phyloP scores from a whole-genome alignment of 176 grass and related monocot species.

The Chloris gayana region DNA sequence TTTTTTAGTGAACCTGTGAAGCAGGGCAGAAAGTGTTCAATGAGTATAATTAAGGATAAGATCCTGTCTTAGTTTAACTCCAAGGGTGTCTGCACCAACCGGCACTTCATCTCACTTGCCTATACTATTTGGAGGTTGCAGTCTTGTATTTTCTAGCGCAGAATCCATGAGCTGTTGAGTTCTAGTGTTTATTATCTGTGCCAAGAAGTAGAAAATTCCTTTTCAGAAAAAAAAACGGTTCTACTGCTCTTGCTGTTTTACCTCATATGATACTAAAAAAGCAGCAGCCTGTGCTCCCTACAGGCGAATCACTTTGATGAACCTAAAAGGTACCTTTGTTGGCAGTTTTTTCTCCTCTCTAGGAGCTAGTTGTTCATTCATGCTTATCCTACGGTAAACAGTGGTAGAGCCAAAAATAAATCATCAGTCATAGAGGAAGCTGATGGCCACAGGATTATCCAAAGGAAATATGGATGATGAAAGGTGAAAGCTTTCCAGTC shows the following conservation, averaged over 20 bases:
- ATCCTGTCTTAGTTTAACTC: slow-evolving; percentile 17
- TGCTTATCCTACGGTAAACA: too few relatives aligned
- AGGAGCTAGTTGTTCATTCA: too few relatives aligned
- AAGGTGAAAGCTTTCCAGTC: too few relatives aligned
- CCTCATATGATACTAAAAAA: not conserved
- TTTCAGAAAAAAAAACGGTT: too few relatives aligned
- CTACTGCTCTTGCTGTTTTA: too few relatives aligned
- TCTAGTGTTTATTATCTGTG: not conserved
- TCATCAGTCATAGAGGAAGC: too few relatives aligned
- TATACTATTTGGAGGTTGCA: not conserved
- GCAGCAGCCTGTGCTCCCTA: not conserved
- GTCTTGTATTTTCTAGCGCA: not conserved
- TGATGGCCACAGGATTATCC: too few relatives aligned
- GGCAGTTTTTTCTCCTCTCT: too few relatives aligned
- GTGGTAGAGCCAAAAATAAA: too few relatives aligned
- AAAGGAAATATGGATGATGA: too few relatives aligned
- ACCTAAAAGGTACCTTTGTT: not conserved
- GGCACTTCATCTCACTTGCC: slow-evolving; percentile 2
- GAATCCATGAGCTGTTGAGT: not conserved
- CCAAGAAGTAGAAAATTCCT: too few relatives aligned
- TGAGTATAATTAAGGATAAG: not conserved
- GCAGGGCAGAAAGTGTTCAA: slow-evolving; percentile 25
- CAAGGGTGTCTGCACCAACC: not conserved
- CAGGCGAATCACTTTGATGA: not conserved
- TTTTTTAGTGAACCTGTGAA: slow-evolving; percentile 52